A percentile compares a stretch with the other conserved stretches of the same genome.
Evolutionary conservation across 257 asterid genomes (phyloP).

Genomic region (Salvia splendens): DNA sequence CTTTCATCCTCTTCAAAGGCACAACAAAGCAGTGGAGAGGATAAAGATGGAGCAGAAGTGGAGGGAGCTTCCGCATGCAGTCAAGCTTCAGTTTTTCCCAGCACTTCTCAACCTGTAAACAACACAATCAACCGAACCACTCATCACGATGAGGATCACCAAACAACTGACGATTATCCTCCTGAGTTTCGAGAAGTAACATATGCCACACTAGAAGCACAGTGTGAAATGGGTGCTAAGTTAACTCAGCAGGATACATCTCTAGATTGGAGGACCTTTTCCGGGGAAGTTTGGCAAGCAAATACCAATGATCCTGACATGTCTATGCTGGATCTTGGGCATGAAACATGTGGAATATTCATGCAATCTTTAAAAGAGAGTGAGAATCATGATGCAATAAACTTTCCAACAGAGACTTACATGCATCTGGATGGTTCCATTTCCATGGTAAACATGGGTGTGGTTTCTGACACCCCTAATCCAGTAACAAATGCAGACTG

Average conservation of each 20-base stretch:
- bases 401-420: conserved; percentile 45
- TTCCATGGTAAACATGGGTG: conserved; percentile 45
- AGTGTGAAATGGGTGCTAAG: conserved; percentile 42
- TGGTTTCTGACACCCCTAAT: conserved; percentile 46
- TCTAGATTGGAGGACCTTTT: conserved; percentile 56
- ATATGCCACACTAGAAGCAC: conserved; percentile 39
- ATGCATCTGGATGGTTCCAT: conserved; percentile 39
- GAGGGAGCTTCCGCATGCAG: conserved; percentile 78
- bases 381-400: conserved; percentile 37
- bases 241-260: conserved; percentile 48
- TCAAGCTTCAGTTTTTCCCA: conserved; percentile 55
- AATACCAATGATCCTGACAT: conserved; percentile 52
- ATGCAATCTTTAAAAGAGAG: conserved; percentile 45
- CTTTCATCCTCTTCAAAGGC: conserved; percentile 59
- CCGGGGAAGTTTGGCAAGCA: conserved; percentile 55
- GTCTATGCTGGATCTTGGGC: conserved; percentile 52
- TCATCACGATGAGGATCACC: conserved; percentile 40
- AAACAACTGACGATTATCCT: conserved; percentile 38
- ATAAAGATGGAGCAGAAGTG: conserved; percentile 51
- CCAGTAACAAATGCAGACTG: conserved; percentile 43
- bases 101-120: conserved; percentile 50
- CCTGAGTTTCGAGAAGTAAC: conserved; percentile 44
- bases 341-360: conserved; percentile 45
- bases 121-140: conserved; percentile 42
- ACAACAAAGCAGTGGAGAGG: conserved; percentile 68